Evolutionary conservation across 805 yeast species (phyloP).

Genomic region (Brettanomyces sp.): DNA sequence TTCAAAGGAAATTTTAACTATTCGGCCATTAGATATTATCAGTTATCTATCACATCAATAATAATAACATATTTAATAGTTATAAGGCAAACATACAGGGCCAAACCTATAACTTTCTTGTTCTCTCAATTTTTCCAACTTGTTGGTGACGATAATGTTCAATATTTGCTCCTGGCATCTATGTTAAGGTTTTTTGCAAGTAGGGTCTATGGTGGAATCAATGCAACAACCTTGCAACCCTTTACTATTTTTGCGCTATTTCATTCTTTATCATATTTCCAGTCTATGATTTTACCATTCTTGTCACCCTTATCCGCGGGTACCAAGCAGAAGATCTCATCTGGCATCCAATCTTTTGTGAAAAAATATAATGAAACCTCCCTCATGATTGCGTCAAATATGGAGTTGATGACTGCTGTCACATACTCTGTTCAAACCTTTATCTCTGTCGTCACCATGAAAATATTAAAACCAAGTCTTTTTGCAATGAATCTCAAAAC

Average conservation of each 20-base stretch:
- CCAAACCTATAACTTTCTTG: constrained; percentile 23
- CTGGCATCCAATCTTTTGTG: constrained; percentile 24
- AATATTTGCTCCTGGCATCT: constrained; percentile 42
- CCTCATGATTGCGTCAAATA: constrained; percentile 34
- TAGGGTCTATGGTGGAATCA: constrained; percentile 11
- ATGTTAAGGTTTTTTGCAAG: constrained; percentile 26
- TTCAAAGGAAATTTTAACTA: constrained; percentile 24
- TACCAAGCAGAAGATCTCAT: constrained; percentile 20
- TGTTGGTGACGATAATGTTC: constrained; percentile 50
- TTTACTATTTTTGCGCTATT: constrained; percentile 55
- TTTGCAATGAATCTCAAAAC: constrained; percentile 22
- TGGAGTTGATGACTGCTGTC: constrained; percentile 34
- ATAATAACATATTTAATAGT: constrained; percentile 56
- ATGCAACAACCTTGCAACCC: constrained; percentile 39
- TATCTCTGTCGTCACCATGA: constrained; percentile 30
- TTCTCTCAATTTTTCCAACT: constrained; percentile 21
- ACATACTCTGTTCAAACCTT: constrained; percentile 32
- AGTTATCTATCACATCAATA: constrained; percentile 38
- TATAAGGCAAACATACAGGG: constrained; percentile 46
- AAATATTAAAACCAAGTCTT: constrained; percentile 22
- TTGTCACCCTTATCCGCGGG: constrained; percentile 27
- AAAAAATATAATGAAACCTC: constrained; percentile 33
- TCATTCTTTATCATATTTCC: constrained; percentile 54
- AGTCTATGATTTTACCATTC: constrained; percentile 43
- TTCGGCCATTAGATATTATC: constrained; percentile 28